Percentiles rank a stretch among this genome's conserved stretches.
Evolutionary conservation across 2,329 filamentous ascomycete species (phyloP).

Genomic region (Pseudocercospora macadamiae): DNA sequence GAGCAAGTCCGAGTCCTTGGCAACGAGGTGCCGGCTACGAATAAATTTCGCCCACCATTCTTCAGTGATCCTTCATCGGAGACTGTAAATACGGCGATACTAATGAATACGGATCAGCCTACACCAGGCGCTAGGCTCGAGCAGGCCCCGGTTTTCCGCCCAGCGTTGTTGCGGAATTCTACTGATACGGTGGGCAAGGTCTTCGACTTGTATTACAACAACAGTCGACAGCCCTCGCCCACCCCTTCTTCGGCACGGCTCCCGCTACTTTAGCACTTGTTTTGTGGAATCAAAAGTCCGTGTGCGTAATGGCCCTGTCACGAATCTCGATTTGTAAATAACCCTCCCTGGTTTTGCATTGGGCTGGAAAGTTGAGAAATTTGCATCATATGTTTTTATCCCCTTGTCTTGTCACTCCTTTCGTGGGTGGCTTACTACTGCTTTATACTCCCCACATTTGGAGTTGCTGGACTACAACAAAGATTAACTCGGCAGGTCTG

Average conservation of each 20-base stretch:
- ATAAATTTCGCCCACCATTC: constrained; percentile 38
- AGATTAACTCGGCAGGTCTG: not conserved
- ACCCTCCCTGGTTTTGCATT: constrained; percentile 8
- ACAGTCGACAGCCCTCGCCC: constrained; percentile 6
- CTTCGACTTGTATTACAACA: constrained; percentile 22
- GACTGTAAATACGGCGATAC: constrained; percentile 26
- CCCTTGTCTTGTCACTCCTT: not conserved
- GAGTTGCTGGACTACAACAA: not conserved
- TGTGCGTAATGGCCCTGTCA: constrained; percentile 8
- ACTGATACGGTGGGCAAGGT: constrained; percentile 22
- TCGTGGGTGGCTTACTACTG: not conserved
- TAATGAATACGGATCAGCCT: constrained; percentile 21
- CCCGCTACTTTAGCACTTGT: not conserved
- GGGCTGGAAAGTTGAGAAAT: constrained; percentile 1
- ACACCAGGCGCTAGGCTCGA: constrained; percentile 1
- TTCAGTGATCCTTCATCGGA: constrained; percentile 23
- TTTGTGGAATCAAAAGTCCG: not conserved
- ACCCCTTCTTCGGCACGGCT: not conserved
- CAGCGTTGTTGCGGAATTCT: constrained; percentile 9
- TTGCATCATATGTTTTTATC: too few relatives aligned
- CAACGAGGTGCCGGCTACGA: constrained; percentile 68
- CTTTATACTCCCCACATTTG: not conserved
- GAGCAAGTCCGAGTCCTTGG: constrained; percentile 62
- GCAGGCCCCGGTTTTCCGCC: not conserved
- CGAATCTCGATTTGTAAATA: constrained; percentile 12